Percentiles rank a stretch among this genome's conserved stretches.
phyloP scores from a whole-genome alignment of 2,329 filamentous ascomycete genomes.

The Diaporthe nobilis region DNA sequence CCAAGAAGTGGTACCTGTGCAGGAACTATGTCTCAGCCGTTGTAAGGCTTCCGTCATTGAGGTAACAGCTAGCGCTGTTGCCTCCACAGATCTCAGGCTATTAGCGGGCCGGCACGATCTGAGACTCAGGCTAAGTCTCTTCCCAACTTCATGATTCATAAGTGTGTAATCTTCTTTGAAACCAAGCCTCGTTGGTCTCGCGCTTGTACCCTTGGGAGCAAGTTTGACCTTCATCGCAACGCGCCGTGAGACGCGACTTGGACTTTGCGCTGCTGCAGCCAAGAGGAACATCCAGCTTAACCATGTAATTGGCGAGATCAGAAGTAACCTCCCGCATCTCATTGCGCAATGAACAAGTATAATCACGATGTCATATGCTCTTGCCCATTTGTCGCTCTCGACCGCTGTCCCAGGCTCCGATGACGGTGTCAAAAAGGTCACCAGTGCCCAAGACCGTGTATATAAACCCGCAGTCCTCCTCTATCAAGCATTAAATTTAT shows the following conservation, averaged over 20 bases:
- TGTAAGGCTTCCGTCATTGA: not conserved
- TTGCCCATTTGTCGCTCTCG: not conserved
- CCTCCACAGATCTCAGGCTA: not conserved
- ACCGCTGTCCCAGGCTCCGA: not conserved
- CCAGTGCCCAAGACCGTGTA: not conserved
- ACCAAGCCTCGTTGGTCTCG: not conserved
- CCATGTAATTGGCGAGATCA: not conserved
- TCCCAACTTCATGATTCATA: not conserved
- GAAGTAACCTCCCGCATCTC: not conserved
- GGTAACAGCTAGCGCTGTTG: not conserved
- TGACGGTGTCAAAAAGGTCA: not conserved
- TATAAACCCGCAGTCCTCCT: not conserved
- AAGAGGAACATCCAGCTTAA: not conserved
- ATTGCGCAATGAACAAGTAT: constrained; percentile 2
- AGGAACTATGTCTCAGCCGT: too few relatives aligned
- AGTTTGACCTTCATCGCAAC: not conserved
- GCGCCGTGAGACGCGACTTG: not conserved
- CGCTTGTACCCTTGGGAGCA: not conserved
- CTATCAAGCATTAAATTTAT: not conserved
- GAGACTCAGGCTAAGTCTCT: not conserved
- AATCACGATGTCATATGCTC: constrained; percentile 13
- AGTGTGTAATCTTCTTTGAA: not conserved
- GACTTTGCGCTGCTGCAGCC: not conserved
- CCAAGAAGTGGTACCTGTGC: not conserved
- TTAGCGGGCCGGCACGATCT: not conserved